These are phyloP conservation scores for Penicillium paradoxum DNA, from an alignment of 495 filamentous ascomycete genomes.

Conservation along the genomic window DNA sequence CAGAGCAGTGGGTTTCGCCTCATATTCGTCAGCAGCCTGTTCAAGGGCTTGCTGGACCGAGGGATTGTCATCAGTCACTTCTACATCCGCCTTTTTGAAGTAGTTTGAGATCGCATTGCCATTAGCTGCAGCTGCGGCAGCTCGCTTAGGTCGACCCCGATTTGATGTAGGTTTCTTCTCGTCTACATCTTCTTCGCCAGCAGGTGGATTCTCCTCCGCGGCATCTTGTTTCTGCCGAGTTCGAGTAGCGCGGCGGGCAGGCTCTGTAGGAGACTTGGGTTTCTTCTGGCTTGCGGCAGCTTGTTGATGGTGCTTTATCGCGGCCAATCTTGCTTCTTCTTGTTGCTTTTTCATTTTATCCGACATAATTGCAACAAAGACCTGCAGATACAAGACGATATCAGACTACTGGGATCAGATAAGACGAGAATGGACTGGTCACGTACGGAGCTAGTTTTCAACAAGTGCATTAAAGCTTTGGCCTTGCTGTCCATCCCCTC, in stretches of 20 bases:
- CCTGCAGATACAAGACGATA: slow-evolving; percentile 16
- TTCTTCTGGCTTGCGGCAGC: slow-evolving; percentile 12
- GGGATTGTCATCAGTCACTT: slow-evolving; percentile 46
- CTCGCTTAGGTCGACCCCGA: slow-evolving; percentile 31
- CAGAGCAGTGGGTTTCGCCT: slow-evolving; percentile 56
- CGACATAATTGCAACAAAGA: slow-evolving; percentile 53
- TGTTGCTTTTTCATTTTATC: slow-evolving; percentile 60
- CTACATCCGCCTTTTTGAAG: slow-evolving; percentile 54
- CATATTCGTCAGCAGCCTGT: slow-evolving; percentile 50
- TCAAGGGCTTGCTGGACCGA: slow-evolving; percentile 51
- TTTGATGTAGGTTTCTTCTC: slow-evolving; percentile 15
- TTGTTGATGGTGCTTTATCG: slow-evolving; percentile 40
- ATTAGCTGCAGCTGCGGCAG: slow-evolving; percentile 15
- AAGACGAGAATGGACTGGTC: slow-evolving; percentile 11
- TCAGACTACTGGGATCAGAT: neutral
- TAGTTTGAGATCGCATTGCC: slow-evolving; percentile 50
- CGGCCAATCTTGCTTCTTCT: slow-evolving; percentile 47
- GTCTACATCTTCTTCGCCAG: slow-evolving; percentile 8
- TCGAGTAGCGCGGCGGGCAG: slow-evolving; percentile 28
- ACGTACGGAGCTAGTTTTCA: slow-evolving; percentile 49
- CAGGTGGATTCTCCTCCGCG: slow-evolving; percentile 16
- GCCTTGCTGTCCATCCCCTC: slow-evolving; percentile 40
- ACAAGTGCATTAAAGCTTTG: slow-evolving; percentile 39
- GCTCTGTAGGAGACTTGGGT: slow-evolving; percentile 11
- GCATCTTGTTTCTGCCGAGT: slow-evolving; percentile 31